Evolutionary conservation across 495 filamentous ascomycete genomes (phyloP), one percentile per base, ranked within the genome.

Genomic region (Neohortaea acidophila): DNA sequence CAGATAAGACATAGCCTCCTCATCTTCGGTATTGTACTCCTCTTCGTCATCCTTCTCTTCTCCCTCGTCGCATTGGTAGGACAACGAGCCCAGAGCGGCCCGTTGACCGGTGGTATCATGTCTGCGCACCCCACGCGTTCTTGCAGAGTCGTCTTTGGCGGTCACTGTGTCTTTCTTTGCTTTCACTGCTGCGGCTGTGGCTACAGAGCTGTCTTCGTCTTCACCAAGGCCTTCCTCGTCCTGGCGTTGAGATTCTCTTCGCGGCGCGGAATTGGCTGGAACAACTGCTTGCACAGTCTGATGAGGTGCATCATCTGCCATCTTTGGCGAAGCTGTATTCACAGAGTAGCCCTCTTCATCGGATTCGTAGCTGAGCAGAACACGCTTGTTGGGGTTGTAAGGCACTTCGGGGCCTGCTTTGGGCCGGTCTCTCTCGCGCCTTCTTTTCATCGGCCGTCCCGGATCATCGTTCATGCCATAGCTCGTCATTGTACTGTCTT

Each of bases 1-100:
- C 4, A 58, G 42, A 44, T 55, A 58, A 2, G 49, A 45, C 47
- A 41, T 56, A n/a, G 44, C 44, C 28, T 41, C 45, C 17, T 48
- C 51, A 7, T 43, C 48, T 11, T 21, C 29, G 27, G 36, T 35
- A 13, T 55, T 57, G 36, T 51, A 48, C n/a, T n/a, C n/a, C 25
- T 44, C 51, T 23, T 49, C 49, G 21, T 28, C 44, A 29, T 53
- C 52, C 34, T 52, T 27, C n/a, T 40, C 33, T 4, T 47, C 44
- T 6, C 31, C 43, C 3, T 49, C 43, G 18, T 45, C 36, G 18
- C 38, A 37, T 23, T 47, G 27, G 13, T 35, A 39, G 5, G 17
- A 3, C 8, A 33, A 3, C 3, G 45, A 27, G 36, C 45, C 45
- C 7, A 48, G 19, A 1, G 45, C 45, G 7, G 41, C 34, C 29